Evolutionary conservation across 1,139 yeast genomes (phyloP), one percentile per base, ranked within the genome.

Genomic region (Hansenula sp.): DNA sequence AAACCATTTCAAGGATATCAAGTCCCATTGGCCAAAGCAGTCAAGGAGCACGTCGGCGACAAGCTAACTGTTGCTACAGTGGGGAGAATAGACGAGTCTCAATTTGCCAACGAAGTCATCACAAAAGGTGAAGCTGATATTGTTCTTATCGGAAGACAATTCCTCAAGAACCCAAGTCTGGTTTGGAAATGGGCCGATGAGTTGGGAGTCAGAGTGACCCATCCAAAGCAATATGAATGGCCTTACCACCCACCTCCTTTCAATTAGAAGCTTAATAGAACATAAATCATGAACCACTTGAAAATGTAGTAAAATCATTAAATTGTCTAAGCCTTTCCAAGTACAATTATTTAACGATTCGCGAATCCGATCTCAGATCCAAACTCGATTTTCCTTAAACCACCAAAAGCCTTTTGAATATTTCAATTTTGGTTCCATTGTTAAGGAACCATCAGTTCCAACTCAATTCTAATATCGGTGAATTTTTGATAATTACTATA

Each of bases 1-100:
- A 15, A 59, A 40, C 50, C 60, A 46, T 46, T 48, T 9, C 52
- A 60, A 24, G 63, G 64, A 10, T 55, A 50, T 51, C 74, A 68
- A 50, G 66, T 66, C 12, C 68, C 66, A 21, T 61, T 63, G 40
- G 72, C 82, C 3, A 61, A 61, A 44, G 65, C 64, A 3, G 53
- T 79, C 43, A 78, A 76, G 57, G 52, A 65, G 36, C 69, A 66
- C 9, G 67, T 72, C 39, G 79, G 77, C 30, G 71, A 70, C 43
- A 63, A 58, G 38, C 56, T 68, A 6, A 39, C 70, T 0, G 70
- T 79, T 27, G 68, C 78, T 3, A 59, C 75, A 27, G 81, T 77
- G 38, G 82, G 81, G 15, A 65, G 66, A 13, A 62, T 79, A 38
- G 59, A 62, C 38, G 61, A 61, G 25, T 66, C 68, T 2, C 49